Evolutionary conservation across 2,329 filamentous ascomycete species (phyloP).

Genomic region (Penicillium sp.): DNA sequence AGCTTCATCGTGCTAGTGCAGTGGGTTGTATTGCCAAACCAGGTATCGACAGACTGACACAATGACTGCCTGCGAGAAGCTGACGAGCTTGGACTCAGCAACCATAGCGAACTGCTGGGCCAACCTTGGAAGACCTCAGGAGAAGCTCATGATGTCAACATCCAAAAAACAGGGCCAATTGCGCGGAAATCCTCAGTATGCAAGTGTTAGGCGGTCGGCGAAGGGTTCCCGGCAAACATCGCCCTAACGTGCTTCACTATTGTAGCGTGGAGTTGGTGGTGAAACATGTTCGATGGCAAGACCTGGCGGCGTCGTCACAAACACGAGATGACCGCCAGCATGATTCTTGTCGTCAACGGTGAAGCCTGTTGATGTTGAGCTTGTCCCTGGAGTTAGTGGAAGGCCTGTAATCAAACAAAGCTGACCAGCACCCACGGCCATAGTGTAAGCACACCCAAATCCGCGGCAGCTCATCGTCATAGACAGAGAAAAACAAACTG

Average conservation of each 20-base stretch:
- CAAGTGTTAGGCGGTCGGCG: too few species aligned
- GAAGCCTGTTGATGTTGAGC: not conserved
- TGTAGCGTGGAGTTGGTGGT: not conserved
- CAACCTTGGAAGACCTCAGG: not conserved
- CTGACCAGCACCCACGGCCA: not conserved
- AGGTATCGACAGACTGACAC: too few species aligned
- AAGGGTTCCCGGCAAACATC: not conserved
- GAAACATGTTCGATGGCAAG: not conserved
- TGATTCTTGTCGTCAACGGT: not conserved
- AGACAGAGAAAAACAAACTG: not conserved
- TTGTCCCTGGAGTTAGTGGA: not conserved
- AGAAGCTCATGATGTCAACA: not conserved
- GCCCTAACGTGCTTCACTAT: not conserved
- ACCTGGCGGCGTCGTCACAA: not conserved
- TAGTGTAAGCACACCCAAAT: too few species aligned
- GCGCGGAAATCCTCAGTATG: not conserved
- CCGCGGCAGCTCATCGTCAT: not conserved
- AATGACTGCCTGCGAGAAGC: too few species aligned
- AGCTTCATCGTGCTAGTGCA: not conserved
- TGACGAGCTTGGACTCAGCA: not conserved
- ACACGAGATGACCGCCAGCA: not conserved
- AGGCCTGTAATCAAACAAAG: not conserved
- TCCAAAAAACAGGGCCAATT: not conserved
- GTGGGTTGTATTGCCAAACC: not conserved
- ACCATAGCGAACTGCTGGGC: not conserved